Evolutionary conservation across 2,329 filamentous ascomycete species (phyloP).

Genomic region (Cytospora paraplurivora): DNA sequence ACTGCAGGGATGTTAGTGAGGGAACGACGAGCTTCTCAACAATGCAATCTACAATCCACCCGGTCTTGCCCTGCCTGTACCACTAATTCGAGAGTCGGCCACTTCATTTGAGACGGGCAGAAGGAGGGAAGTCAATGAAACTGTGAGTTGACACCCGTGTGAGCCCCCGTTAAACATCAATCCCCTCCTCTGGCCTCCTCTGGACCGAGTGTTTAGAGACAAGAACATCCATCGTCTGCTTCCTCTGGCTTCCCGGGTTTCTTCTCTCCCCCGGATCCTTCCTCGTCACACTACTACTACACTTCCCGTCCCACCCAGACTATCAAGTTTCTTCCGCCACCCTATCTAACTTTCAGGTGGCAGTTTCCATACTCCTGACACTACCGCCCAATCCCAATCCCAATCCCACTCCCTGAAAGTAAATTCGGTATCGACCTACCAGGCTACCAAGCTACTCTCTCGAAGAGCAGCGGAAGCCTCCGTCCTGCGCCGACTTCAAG

Average conservation of each 20-base stretch:
- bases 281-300: background rate
- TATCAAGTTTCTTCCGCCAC: background rate
- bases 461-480: conserved; percentile 12
- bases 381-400: background rate
- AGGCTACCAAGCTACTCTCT: background rate
- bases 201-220: background rate
- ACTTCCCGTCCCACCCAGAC: background rate
- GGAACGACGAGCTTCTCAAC: conserved; percentile 12
- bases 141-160: conserved; percentile 16
- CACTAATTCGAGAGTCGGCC: background rate
- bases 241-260: background rate
- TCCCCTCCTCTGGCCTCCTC: background rate
- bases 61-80: conserved; percentile 5
- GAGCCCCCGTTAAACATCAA: conserved; percentile 7
- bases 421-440: background rate
- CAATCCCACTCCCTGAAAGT: conserved; percentile 6
- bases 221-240: background rate
- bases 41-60: conserved; percentile 18
- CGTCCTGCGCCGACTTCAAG: background rate
- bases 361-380: conserved; percentile 14
- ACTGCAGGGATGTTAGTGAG: conserved; percentile 16
- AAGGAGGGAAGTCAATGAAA: conserved; percentile 18
- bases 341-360: conserved; percentile 22
- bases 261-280: conserved; percentile 8
- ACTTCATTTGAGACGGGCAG: conserved; percentile 15